phyloP scores from a whole-genome alignment of 2,329 filamentous ascomycete species.

The Hypomyces rosellus region DNA sequence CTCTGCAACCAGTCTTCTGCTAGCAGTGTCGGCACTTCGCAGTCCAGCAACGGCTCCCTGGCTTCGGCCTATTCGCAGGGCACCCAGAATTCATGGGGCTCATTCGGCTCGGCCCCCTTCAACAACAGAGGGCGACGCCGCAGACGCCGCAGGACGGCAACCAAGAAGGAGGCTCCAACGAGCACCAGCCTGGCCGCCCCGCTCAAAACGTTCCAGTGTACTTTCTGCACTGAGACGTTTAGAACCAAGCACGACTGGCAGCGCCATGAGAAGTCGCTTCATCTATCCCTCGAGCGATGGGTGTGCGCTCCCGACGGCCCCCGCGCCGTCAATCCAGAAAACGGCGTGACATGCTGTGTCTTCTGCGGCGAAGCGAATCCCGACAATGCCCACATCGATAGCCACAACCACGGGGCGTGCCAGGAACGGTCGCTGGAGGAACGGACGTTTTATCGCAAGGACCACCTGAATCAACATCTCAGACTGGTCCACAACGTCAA shows the following conservation, averaged over 20 bases:
- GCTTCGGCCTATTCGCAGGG: conserved; percentile 53
- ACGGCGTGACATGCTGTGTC: conserved; percentile 50
- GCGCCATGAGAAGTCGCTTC: conserved; percentile 63
- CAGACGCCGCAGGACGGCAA: conserved; percentile 39
- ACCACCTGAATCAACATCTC: conserved; percentile 60
- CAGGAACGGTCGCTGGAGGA: conserved; percentile 58
- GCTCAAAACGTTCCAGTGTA: conserved; percentile 57
- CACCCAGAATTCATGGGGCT: conserved; percentile 51
- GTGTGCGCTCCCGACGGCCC: conserved; percentile 56
- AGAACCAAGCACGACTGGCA: conserved; percentile 65
- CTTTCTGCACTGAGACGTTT: conserved; percentile 63
- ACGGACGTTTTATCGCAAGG: conserved; percentile 60
- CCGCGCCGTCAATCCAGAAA: conserved; percentile 50
- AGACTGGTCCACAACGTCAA: conserved; percentile 58
- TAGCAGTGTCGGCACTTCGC: conserved; percentile 55
- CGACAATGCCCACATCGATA: conserved; percentile 26
- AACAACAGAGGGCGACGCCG: conserved; percentile 41
- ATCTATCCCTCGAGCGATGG: conserved; percentile 59
- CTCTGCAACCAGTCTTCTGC: conserved; percentile 53
- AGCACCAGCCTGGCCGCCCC: conserved; percentile 33
- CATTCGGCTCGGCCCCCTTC: conserved; percentile 39
- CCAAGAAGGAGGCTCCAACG: conserved; percentile 23
- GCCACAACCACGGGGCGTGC: conserved; percentile 49
- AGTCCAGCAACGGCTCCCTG: conserved; percentile 53
- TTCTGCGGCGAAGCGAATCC: conserved; percentile 53